Evolutionary conservation across 1,284 basidiomycete species (phyloP).

Genomic region (Volvariella surrecta): DNA sequence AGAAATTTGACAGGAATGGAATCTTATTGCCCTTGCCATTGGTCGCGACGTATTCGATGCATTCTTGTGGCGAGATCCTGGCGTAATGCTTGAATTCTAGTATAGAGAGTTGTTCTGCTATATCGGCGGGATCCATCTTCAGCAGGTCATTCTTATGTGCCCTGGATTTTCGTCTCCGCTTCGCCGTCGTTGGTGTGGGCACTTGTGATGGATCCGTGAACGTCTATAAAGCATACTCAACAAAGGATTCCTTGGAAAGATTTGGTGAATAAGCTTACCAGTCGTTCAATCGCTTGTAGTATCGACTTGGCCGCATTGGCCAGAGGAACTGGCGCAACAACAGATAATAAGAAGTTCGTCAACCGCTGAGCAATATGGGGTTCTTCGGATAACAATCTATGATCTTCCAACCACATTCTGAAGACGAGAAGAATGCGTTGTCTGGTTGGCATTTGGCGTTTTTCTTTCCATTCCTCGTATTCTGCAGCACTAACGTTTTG

Average conservation of each 20-base stretch:
- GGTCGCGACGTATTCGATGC: slow-evolving; percentile 41
- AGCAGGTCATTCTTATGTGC: slow-evolving; percentile 43
- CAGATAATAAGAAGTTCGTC: slow-evolving; percentile 43
- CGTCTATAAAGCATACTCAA: slow-evolving; percentile 16
- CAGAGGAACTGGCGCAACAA: slow-evolving; percentile 33
- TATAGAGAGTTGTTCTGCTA: slow-evolving; percentile 60
- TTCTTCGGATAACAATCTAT: slow-evolving; percentile 55
- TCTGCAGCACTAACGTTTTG: slow-evolving; percentile 40
- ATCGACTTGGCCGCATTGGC: slow-evolving; percentile 41
- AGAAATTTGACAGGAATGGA: slow-evolving; percentile 45
- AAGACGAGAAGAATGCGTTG: slow-evolving; percentile 49
- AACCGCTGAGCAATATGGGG: slow-evolving; percentile 47
- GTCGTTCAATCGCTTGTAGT: slow-evolving; percentile 41
- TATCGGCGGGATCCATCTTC: slow-evolving; percentile 39
- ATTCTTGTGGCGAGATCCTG: slow-evolving; percentile 53
- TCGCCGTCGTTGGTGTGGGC: slow-evolving; percentile 19
- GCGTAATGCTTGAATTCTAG: slow-evolving; percentile 49
- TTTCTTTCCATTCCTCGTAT: slow-evolving; percentile 56
- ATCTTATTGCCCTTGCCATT: slow-evolving; percentile 26
- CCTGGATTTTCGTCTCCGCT: slow-evolving; percentile 31
- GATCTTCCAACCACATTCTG: slow-evolving; percentile 51
- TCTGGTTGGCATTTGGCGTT: slow-evolving; percentile 48
- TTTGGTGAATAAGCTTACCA: slow-evolving; percentile 31
- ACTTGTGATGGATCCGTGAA: slow-evolving; percentile 16
- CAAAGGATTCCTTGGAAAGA: slow-evolving; percentile 7